Conservation (phyloP, 2,329 filamentous ascomycete species). For the Cladophialophora psammophila region DNA sequence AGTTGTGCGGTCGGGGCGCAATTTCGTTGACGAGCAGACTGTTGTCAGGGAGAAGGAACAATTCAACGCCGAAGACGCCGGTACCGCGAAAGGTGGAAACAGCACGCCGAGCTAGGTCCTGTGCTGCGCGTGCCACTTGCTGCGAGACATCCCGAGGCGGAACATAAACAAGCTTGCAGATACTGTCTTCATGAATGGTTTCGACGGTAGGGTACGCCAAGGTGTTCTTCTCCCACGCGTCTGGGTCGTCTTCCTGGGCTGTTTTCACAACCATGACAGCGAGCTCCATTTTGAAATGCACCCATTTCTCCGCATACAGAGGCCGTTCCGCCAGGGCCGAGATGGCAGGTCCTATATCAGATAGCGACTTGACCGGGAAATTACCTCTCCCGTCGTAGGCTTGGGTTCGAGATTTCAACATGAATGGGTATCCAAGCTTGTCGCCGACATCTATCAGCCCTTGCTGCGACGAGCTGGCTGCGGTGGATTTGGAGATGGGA, state of each 20-base stretch:
- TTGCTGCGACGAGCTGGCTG: conserved; percentile 62
- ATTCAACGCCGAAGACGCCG: conserved; percentile 94
- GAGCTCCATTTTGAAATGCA: conserved; percentile 83
- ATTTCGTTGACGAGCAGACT: conserved; percentile 84
- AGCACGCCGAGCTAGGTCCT: conserved; percentile 78
- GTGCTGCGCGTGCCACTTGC: conserved; percentile 69
- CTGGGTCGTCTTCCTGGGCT: conserved; percentile 66
- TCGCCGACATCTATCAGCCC: conserved; percentile 60
- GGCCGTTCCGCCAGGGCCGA: conserved; percentile 72
- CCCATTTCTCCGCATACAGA: conserved; percentile 90
- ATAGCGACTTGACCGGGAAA: conserved; percentile 66
- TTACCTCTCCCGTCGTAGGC: conserved; percentile 83
- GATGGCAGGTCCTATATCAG: conserved; percentile 70
- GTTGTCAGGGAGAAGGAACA: conserved; percentile 83
- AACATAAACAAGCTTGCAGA: conserved; percentile 90
- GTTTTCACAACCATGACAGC: conserved; percentile 96
- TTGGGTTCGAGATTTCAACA: conserved; percentile 84
- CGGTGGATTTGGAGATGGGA: conserved; percentile 70
- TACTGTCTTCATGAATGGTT: conserved; percentile 92
- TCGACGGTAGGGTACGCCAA: conserved; percentile 89
- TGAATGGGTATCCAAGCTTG: conserved; percentile 76
- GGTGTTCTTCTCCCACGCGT: conserved; percentile 46
- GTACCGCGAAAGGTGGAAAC: conserved; percentile 82
- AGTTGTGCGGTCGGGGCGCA: conserved; percentile 85
- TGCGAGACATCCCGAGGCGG: conserved; percentile 76